A percentile compares a stretch with the other conserved stretches of the same genome.
Conservation (phyloP, 495 filamentous ascomycete genomes). For the Penicillium ochrochloron region DNA sequence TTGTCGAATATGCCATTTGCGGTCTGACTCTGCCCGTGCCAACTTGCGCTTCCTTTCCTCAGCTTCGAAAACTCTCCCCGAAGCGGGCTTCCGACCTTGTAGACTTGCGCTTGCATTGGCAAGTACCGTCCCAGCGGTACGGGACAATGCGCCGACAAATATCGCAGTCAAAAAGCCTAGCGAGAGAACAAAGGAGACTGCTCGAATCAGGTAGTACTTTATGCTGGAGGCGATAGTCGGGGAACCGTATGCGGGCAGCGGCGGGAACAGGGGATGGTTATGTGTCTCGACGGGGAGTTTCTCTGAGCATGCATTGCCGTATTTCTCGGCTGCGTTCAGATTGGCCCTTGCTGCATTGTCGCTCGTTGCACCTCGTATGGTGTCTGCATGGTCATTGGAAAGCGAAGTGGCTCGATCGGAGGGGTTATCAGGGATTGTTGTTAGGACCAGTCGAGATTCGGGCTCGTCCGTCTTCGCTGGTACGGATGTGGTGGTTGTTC, state of each 20-base stretch:
- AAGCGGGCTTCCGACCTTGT: slow-evolving; percentile 60
- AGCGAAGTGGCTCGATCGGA: neutral
- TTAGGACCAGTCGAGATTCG: slow-evolving; percentile 1
- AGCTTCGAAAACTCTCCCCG: slow-evolving; percentile 66
- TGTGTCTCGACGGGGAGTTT: slow-evolving; percentile 26
- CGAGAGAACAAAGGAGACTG: slow-evolving; percentile 73
- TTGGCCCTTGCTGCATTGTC: slow-evolving; percentile 1
- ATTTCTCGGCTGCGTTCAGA: slow-evolving; percentile 16
- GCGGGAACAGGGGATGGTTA: slow-evolving; percentile 81
- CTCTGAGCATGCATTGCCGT: neutral
- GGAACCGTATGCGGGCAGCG: slow-evolving; percentile 81
- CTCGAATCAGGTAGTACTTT: slow-evolving; percentile 65
- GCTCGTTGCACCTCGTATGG: neutral
- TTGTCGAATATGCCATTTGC: slow-evolving; percentile 61
- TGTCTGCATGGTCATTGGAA: neutral
- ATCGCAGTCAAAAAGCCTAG: slow-evolving; percentile 76
- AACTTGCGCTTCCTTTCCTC: slow-evolving; percentile 65
- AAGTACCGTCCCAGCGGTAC: slow-evolving; percentile 58
- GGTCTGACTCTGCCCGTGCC: slow-evolving; percentile 59
- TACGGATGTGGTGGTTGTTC: slow-evolving; percentile 1
- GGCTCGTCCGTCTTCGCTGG: slow-evolving; percentile 3
- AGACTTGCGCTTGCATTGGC: slow-evolving; percentile 51
- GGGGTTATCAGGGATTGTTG: slow-evolving; percentile 1
- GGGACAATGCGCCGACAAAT: slow-evolving; percentile 71
- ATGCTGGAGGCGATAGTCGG: slow-evolving; percentile 64